Conservation (phyloP, 225 moss, liverwort and hornwort genomes). For the Pleurozium schreberi region DNA sequence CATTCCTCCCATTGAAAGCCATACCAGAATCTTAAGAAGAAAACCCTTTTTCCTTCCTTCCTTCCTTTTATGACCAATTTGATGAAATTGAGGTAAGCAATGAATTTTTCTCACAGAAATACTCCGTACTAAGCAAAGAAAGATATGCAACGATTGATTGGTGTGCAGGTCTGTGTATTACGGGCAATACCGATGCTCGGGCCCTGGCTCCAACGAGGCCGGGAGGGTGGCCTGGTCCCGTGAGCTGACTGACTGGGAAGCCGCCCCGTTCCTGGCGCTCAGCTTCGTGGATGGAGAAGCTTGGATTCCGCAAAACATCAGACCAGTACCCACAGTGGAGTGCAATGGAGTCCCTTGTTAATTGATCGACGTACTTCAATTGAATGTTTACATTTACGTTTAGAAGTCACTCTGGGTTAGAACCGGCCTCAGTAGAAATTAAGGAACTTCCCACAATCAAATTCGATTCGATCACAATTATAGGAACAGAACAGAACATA, state of each 20-base stretch:
- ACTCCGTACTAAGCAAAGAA: not conserved
- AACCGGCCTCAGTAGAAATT: not conserved
- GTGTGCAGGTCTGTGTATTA: constrained; percentile 33
- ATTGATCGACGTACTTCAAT: not conserved
- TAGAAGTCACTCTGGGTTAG: not conserved
- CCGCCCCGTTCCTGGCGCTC: constrained; percentile 17
- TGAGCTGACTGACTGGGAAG: constrained; percentile 28
- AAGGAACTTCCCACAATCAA: not conserved
- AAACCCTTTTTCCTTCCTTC: not conserved
- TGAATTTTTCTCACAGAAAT: not conserved
- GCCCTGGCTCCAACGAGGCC: constrained; percentile 30
- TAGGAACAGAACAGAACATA: no score
- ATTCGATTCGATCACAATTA: not conserved
- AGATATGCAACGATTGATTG: not conserved
- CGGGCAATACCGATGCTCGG: constrained; percentile 36
- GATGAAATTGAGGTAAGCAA: not conserved
- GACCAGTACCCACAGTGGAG: not conserved
- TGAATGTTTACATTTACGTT: no score
- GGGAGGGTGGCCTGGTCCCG: constrained; percentile 33
- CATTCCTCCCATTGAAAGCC: not conserved
- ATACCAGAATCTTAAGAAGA: no score
- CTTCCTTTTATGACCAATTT: not conserved
- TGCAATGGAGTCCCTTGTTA: not conserved
- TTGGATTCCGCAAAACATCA: constrained; percentile 25
- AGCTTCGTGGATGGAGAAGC: constrained; percentile 33